These are phyloP conservation scores for Fusarium sp. DNA, from an alignment of 2,329 filamentous ascomycete genomes.

Conservation along the genomic window DNA sequence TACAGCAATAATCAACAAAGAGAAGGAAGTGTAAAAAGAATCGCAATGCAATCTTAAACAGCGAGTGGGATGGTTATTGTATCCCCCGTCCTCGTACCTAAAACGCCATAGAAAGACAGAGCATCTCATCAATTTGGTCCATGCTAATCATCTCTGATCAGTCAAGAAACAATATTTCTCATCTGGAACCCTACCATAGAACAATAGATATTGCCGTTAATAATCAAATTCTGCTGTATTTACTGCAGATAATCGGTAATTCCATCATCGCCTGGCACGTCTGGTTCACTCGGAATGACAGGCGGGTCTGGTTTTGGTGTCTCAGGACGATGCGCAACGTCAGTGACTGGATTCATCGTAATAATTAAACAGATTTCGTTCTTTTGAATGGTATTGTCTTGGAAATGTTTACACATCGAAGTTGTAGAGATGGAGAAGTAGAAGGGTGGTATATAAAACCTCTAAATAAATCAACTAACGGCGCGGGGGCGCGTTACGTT, in stretches of 20 bases:
- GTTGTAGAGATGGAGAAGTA: neutral
- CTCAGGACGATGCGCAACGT: slow-evolving; percentile 46
- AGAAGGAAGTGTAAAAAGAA: neutral
- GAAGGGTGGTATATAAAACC: slow-evolving; percentile 25
- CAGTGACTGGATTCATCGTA: slow-evolving; percentile 20
- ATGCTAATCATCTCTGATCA: slow-evolving; percentile 31
- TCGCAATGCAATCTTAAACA: neutral
- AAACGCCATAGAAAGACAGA: slow-evolving; percentile 18
- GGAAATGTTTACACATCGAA: neutral
- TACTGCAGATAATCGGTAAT: slow-evolving; percentile 45
- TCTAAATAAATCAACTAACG: slow-evolving; percentile 16
- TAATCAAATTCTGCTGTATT: neutral
- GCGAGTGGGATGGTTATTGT: neutral
- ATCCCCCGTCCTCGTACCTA: neutral
- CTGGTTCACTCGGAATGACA: slow-evolving; percentile 47
- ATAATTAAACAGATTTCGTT: neutral
- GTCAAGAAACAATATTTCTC: slow-evolving; percentile 9
- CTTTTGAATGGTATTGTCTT: neutral
- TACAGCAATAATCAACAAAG: neutral
- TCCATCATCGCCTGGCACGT: slow-evolving; percentile 47
- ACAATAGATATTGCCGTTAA: neutral
- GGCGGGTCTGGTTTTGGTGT: slow-evolving; percentile 50
- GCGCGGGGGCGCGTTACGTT: slow-evolving; percentile 31
- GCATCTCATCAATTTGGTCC: slow-evolving; percentile 9
- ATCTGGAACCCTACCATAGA: slow-evolving; percentile 22